These are phyloP conservation scores for Atkinsonella hypoxylon DNA, from an alignment of 2,329 filamentous ascomycete genomes.

Conservation along the genomic window DNA sequence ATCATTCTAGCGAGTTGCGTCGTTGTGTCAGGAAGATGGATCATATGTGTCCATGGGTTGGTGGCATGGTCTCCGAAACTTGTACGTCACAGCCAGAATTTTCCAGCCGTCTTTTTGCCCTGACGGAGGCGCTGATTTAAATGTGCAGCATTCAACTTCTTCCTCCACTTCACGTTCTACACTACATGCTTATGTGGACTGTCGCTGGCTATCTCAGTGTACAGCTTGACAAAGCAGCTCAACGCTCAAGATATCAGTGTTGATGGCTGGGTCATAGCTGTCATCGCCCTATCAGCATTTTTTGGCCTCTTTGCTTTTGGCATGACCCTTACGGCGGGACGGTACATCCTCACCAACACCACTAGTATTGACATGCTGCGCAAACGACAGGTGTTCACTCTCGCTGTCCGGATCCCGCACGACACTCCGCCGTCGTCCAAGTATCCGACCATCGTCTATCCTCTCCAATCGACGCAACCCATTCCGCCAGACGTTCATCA, in stretches of 20 bases:
- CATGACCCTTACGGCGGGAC: conserved; percentile 63
- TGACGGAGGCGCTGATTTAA: background rate
- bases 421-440: conserved; percentile 27
- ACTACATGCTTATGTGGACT: conserved; percentile 55
- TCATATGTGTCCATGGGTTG: conserved; percentile 95
- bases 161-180: conserved; percentile 76
- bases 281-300: conserved; percentile 53
- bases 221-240: conserved; percentile 47
- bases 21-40: conserved; percentile 86
- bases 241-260: conserved; percentile 21
- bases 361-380: conserved; percentile 76
- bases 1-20: conserved; percentile 73
- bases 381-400: conserved; percentile 49
- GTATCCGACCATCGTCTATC: conserved; percentile 47
- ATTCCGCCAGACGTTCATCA: background rate
- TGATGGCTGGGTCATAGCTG: conserved; percentile 53
- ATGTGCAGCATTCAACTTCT: conserved; percentile 69
- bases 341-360: conserved; percentile 59
- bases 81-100: conserved; percentile 23
- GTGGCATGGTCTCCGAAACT: conserved; percentile 78
- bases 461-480: conserved; percentile 25
- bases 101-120: too few relatives aligned
- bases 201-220: conserved; percentile 49
- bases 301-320: conserved; percentile 71
- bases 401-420: conserved; percentile 61